phyloP scores from a whole-genome alignment of 345 rosid species.

The Populus nigra region DNA sequence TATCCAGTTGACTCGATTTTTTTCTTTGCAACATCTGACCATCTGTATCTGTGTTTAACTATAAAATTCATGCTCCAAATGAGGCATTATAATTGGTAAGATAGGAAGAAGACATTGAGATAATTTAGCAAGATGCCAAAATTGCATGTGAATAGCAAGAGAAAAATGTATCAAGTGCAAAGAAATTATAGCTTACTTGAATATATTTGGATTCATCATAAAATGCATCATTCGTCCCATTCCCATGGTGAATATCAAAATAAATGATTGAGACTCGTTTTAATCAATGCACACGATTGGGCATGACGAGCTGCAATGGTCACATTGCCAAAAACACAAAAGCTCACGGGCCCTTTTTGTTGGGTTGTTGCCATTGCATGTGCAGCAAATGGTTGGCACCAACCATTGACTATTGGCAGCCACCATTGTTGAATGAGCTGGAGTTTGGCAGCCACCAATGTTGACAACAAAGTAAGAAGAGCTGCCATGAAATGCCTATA shows the following conservation, averaged over 20 bases:
- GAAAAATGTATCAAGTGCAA: background rate
- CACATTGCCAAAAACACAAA: slow-evolving; percentile 89
- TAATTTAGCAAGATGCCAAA: background rate
- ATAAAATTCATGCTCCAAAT: background rate
- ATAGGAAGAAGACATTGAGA: background rate
- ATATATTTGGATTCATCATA: slow-evolving; percentile 83
- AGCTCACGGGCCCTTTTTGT: slow-evolving; percentile 98
- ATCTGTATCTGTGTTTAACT: background rate
- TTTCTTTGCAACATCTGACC: background rate
- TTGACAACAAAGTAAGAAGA: too few species aligned
- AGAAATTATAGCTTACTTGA: slow-evolving; percentile 49
- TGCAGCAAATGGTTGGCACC: too few species aligned
- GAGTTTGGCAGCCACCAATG: too few species aligned
- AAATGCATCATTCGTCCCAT: slow-evolving; percentile 90
- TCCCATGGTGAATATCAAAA: slow-evolving; percentile 97
- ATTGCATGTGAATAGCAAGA: background rate
- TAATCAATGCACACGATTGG: slow-evolving; percentile 60
- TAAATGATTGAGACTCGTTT: slow-evolving; percentile 76
- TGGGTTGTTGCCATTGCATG: too few species aligned
- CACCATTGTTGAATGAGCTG: too few species aligned
- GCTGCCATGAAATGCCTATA: too few species aligned
- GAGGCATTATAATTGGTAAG: background rate
- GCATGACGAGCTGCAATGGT: slow-evolving; percentile 95
- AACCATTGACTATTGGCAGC: too few species aligned
- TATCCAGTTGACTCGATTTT: background rate